Evolutionary conservation across 805 yeast species (phyloP).

Genomic region (Kazachstania africana): DNA sequence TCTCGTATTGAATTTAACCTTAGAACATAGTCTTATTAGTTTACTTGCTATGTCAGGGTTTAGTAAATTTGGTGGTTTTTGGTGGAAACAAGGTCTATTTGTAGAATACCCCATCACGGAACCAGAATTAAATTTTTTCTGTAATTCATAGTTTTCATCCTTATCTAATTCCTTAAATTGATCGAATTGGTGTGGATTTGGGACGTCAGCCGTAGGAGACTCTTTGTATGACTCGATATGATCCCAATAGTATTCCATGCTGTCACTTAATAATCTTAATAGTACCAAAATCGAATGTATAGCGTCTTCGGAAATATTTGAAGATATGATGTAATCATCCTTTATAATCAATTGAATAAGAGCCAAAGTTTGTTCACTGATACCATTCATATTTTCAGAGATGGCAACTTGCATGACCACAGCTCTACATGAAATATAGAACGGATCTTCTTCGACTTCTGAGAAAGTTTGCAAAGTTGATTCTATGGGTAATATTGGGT

Average conservation of each 20-base stretch:
- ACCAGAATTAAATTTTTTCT: slow-evolving; percentile 12
- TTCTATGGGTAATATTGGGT: slow-evolving; percentile 10
- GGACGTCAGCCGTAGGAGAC: slow-evolving; percentile 3
- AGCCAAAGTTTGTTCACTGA: slow-evolving; percentile 7
- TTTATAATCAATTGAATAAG: slow-evolving; percentile 12
- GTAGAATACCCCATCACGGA: slow-evolving; percentile 25
- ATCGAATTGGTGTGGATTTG: no score
- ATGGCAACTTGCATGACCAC: slow-evolving; percentile 15
- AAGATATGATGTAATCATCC: slow-evolving; percentile 8
- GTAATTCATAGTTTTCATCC: slow-evolving; percentile 1
- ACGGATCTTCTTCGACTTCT: slow-evolving; percentile 13
- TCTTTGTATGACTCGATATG: slow-evolving; percentile 12
- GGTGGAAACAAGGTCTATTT: slow-evolving; percentile 24
- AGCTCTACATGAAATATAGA: slow-evolving; percentile 13
- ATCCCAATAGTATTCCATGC: slow-evolving; percentile 32
- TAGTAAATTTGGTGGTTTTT: slow-evolving; percentile 24
- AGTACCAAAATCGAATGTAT: slow-evolving; percentile 24
- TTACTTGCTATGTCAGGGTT: slow-evolving; percentile 17
- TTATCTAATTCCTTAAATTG: not conserved
- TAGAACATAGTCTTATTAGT: slow-evolving; percentile 21
- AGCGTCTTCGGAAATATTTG: slow-evolving; percentile 6
- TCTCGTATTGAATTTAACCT: slow-evolving; percentile 24
- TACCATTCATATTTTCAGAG: slow-evolving; percentile 8
- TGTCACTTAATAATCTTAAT: slow-evolving; percentile 30
- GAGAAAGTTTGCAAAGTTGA: slow-evolving; percentile 5